A percentile compares a stretch with the other conserved stretches of the same genome.
Evolutionary conservation across 2,329 filamentous ascomycete species (phyloP).

Genomic region (Diaporthe citrichinensis): DNA sequence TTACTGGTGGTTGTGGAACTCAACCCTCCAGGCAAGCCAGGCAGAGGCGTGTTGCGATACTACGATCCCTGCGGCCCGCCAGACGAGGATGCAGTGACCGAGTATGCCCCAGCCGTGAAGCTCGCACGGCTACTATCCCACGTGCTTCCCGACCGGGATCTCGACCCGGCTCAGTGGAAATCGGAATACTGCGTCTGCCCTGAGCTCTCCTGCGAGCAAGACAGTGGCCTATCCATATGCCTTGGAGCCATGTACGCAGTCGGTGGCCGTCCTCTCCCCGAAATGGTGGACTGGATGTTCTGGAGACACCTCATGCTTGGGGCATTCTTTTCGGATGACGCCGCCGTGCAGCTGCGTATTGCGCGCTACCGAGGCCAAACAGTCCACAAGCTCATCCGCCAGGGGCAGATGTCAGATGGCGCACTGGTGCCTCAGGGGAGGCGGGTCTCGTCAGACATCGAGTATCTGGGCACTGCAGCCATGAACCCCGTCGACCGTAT

Average conservation of each 20-base stretch:
- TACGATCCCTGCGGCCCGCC: slow-evolving; percentile 11
- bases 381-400: slow-evolving; percentile 27
- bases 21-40: neutral
- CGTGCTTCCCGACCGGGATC: slow-evolving; percentile 6
- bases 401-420: slow-evolving; percentile 26
- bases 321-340: slow-evolving; percentile 9
- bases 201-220: slow-evolving; percentile 9
- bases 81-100: neutral
- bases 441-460: slow-evolving; percentile 7
- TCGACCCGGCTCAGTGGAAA: neutral
- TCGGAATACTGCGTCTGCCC: slow-evolving; percentile 27
- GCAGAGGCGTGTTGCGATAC: neutral
- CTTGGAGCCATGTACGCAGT: slow-evolving; percentile 32
- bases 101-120: neutral
- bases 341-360: slow-evolving; percentile 6
- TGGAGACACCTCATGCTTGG: slow-evolving; percentile 25
- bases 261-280: slow-evolving; percentile 11
- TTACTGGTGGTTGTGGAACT: slow-evolving; percentile 18
- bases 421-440: neutral
- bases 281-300: slow-evolving; percentile 23
- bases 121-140: neutral
- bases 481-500: slow-evolving; percentile 28
- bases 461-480: slow-evolving; percentile 13
- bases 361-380: slow-evolving; percentile 2
- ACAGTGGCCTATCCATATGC: slow-evolving; percentile 20